A percentile compares a stretch with the other conserved stretches of the same genome.
Evolutionary conservation across 2,329 filamentous ascomycete species (phyloP).

Genomic region (Tricladium varicosporioides): DNA sequence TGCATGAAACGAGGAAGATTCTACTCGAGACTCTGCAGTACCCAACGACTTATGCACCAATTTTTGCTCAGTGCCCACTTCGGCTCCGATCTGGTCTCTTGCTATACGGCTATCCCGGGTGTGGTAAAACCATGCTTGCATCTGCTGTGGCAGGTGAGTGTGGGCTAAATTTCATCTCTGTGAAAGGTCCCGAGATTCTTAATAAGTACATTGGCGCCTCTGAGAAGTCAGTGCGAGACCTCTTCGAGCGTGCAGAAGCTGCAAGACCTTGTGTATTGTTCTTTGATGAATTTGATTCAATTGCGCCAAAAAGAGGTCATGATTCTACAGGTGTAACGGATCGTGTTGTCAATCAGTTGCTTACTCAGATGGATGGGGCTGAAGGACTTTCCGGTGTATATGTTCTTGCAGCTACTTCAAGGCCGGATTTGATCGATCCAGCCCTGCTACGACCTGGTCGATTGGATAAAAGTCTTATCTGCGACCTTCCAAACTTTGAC

Average conservation of each 20-base stretch:
- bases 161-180: conserved; percentile 95
- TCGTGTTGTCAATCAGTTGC: conserved; percentile 93
- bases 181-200: conserved; percentile 96
- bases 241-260: conserved; percentile 89
- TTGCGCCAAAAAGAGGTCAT: conserved; percentile 94
- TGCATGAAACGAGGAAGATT: conserved; percentile 83
- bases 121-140: conserved; percentile 92
- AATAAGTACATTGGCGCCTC: conserved; percentile 99
- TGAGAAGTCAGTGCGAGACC: conserved; percentile 91
- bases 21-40: conserved; percentile 94
- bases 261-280: conserved; percentile 93
- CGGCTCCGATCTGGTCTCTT: conserved; percentile 91
- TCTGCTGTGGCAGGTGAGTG: conserved; percentile 98
- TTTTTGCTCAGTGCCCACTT: conserved; percentile 93
- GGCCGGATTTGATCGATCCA: conserved; percentile 94
- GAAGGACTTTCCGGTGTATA: conserved; percentile 95
- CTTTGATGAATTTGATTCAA: conserved; percentile 98
- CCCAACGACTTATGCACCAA: conserved; percentile 95
- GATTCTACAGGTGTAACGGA: conserved; percentile 98
- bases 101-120: conserved; percentile 92
- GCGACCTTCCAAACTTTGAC: conserved; percentile 76
- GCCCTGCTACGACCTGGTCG: conserved; percentile 88
- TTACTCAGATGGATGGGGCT: conserved; percentile 98
- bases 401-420: conserved; percentile 87
- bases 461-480: conserved; percentile 88